These are phyloP conservation scores for Miscanthus lutarioriparius DNA, from an alignment of 176 grass and related monocot species.

Conservation along the genomic window DNA sequence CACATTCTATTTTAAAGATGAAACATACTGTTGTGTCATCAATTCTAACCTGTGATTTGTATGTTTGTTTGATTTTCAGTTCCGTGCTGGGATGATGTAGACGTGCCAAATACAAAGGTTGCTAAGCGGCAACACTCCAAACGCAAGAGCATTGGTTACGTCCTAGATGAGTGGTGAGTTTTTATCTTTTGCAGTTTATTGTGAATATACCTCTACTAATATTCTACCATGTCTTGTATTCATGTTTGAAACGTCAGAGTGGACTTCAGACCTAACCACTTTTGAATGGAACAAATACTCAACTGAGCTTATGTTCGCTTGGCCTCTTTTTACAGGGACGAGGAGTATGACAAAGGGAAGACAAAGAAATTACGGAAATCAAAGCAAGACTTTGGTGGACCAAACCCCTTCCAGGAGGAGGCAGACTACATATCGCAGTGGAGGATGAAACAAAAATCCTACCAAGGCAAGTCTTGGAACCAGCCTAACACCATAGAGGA, in stretches of 20 bases:
- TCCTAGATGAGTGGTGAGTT: slow-evolving; percentile 88
- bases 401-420: slow-evolving; percentile 83
- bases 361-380: slow-evolving; percentile 73
- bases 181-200: background rate
- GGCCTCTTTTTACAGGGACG: slow-evolving; percentile 53
- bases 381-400: slow-evolving; percentile 41
- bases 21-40: background rate
- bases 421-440: slow-evolving; percentile 35
- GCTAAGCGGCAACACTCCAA: background rate
- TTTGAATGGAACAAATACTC: background rate
- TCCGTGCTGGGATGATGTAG: slow-evolving; percentile 67
- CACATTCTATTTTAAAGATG: background rate
- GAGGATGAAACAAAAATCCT: slow-evolving; percentile 48
- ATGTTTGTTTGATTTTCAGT: slow-evolving; percentile 44
- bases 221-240: background rate
- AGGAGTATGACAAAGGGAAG: slow-evolving; percentile 83
- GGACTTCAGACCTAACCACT: background rate
- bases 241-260: background rate
- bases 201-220: background rate
- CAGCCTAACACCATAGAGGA: slow-evolving; percentile 47
- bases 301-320: background rate
- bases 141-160: slow-evolving; percentile 62
- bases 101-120: slow-evolving; percentile 30
- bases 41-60: slow-evolving; percentile 9
- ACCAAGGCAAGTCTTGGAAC: slow-evolving; percentile 40